Evolutionary conservation across 1,284 basidiomycete genomes (phyloP).

Genomic region (Trichosporon sp.): DNA sequence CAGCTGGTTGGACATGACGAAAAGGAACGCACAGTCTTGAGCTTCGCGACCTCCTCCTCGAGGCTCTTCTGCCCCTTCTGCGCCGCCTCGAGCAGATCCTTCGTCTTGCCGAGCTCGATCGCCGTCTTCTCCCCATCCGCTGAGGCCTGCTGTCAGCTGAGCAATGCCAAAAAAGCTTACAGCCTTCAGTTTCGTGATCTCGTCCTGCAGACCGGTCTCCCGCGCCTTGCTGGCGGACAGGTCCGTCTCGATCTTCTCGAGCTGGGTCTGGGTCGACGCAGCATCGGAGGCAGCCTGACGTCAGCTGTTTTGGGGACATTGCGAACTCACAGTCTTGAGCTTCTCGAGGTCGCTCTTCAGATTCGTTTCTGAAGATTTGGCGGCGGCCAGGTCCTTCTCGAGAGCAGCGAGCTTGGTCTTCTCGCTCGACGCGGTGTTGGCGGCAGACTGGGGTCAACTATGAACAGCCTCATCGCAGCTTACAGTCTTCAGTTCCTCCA

Average conservation of each 20-base stretch:
- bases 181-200: slow-evolving; percentile 34
- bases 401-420: neutral
- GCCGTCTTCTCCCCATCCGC: slow-evolving; percentile 30
- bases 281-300: neutral
- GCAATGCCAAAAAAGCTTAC: too few relatives aligned
- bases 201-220: neutral
- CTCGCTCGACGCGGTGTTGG: neutral
- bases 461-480: neutral
- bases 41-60: slow-evolving; percentile 5
- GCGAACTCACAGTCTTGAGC: neutral
- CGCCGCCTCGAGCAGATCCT: slow-evolving; percentile 23
- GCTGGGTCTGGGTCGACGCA: neutral
- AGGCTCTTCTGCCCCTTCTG: slow-evolving; percentile 20
- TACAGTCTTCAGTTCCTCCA: neutral
- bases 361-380: neutral
- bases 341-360: neutral
- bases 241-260: slow-evolving; percentile 28
- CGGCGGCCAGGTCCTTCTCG: neutral
- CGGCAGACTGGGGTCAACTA: neutral
- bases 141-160: slow-evolving; percentile 39
- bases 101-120: slow-evolving; percentile 27
- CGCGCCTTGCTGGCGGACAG: slow-evolving; percentile 38
- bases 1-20: neutral
- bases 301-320: neutral
- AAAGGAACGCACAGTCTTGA: neutral